Base-by-base conservation (phyloP, 495 filamentous ascomycete genomes). In the Tuber umbilicatum region DNA sequence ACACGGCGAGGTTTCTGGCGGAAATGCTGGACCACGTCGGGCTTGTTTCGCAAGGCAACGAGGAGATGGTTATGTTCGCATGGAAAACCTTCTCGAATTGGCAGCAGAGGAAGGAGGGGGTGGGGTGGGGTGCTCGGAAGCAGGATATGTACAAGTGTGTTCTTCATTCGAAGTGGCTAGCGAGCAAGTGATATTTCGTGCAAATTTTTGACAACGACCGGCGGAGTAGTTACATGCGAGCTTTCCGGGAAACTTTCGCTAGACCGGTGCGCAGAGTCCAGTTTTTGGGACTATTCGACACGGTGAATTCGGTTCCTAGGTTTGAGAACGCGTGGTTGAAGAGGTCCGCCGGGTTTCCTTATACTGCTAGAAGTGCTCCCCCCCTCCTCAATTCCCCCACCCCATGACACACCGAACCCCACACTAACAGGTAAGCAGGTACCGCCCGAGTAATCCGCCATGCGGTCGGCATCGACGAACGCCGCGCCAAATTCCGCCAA, bases 291-390 rank as follows among this genome's bases (percentile, higher is more conserved):
- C 85, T 92, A 3, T 92, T 92, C 75, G 90, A 92, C 76, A 91
- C 90, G 0, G 93, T 96, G 68, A 96, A 96, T 81, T 91, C 90
- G 74, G 92, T 96, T 2, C 92, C 92, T 1, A 85, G 87, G 7
- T 94, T 95, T 74, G 93, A 97, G 83, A 88, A 89, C 14, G 92
- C 93, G 0, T 95, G 91, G 91, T 91, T 97, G 90, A 87, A 93
- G 78, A 86, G 92, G 41, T 78, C 68, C 4, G 90, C 86, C 75
- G 93, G 91, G 80, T 93, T 93, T 74, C 91, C 92, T 0, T 95
- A 94, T 76, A 94, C 92, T 0, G 92, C 92, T 1, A 86, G 90
- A 68, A 93, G 91, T 75, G 74, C 17, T 64, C 16, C 35, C 40
- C 7, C n/a, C 70, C 38, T 21, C 1, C 43, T 5, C 38, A 17